These are phyloP conservation scores for Trichophyton simii DNA, from an alignment of 2,329 filamentous ascomycete genomes.

Conservation along the genomic window DNA sequence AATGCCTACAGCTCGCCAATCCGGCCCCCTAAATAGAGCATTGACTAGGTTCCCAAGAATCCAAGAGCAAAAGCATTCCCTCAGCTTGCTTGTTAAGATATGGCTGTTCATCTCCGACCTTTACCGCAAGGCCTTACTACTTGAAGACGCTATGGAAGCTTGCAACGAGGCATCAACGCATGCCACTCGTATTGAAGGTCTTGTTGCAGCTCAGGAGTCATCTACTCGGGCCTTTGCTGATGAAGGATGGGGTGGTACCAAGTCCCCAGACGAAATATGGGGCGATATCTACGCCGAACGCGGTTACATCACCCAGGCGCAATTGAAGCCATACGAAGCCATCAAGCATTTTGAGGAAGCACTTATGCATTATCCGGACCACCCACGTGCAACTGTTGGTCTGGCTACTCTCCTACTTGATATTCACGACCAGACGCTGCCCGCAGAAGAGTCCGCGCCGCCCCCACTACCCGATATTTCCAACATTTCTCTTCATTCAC, in stretches of 20 bases:
- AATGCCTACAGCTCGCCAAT: constrained; percentile 25
- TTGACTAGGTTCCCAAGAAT: constrained; percentile 39
- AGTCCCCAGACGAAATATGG: constrained; percentile 72
- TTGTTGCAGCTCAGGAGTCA: constrained; percentile 50
- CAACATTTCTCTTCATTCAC: constrained; percentile 16
- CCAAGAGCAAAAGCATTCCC: constrained; percentile 43
- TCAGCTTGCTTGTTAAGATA: constrained; percentile 56
- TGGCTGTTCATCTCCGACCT: constrained; percentile 86
- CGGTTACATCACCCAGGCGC: constrained; percentile 53
- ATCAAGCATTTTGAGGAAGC: constrained; percentile 71
- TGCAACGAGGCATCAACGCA: constrained; percentile 70
- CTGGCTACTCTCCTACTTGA: constrained; percentile 78
- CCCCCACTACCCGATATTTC: constrained; percentile 20
- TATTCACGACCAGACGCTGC: constrained; percentile 51
- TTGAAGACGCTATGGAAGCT: constrained; percentile 67
- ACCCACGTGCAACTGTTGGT: constrained; percentile 66
- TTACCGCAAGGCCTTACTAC: constrained; percentile 69
- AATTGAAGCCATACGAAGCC: constrained; percentile 53
- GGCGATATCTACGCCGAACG: constrained; percentile 72
- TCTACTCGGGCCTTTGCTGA: constrained; percentile 51
- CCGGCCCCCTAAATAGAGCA: constrained; percentile 29
- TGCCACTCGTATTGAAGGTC: constrained; percentile 56
- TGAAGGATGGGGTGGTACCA: constrained; percentile 64
- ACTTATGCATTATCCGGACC: constrained; percentile 65
- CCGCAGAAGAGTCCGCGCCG: constrained; percentile 23